phyloP scores from a whole-genome alignment of 176 grass and related monocot species.

The Dendrocalamus sinicus region DNA sequence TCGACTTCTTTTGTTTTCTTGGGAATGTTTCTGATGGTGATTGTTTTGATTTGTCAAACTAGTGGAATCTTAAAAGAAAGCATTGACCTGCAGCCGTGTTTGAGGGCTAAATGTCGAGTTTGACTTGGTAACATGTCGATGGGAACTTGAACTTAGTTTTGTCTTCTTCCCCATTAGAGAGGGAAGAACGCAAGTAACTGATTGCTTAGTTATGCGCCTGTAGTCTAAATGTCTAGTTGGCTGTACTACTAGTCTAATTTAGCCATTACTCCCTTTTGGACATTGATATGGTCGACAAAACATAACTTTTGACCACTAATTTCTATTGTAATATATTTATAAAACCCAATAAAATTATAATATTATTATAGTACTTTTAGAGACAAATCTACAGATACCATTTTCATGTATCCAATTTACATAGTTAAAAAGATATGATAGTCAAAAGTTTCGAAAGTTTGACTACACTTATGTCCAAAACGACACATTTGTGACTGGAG shows the following conservation, averaged over 20 bases:
- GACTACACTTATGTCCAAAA: too few species aligned
- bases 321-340: too few species aligned
- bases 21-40: conserved; percentile 39
- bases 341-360: too few species aligned
- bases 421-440: too few species aligned
- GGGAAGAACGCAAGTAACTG: not conserved
- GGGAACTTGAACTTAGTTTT: not conserved
- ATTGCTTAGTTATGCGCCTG: not conserved
- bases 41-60: conserved; percentile 26
- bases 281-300: too few species aligned
- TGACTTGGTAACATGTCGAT: conserved; percentile 41
- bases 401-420: too few species aligned
- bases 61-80: conserved; percentile 5
- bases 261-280: not conserved
- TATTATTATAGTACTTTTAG: too few species aligned
- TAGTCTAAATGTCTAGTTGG: not conserved
- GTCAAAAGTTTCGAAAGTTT: too few species aligned
- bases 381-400: too few species aligned
- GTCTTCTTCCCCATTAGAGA: not conserved
- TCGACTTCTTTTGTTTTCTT: not conserved
- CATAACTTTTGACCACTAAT: too few species aligned
- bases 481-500: too few species aligned
- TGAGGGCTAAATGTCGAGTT: conserved; percentile 32
- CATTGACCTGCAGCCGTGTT: conserved; percentile 41
- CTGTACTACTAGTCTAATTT: not conserved